Base-by-base conservation (phyloP, 2,329 filamentous ascomycete genomes). In the Venturia oleaginea region DNA sequence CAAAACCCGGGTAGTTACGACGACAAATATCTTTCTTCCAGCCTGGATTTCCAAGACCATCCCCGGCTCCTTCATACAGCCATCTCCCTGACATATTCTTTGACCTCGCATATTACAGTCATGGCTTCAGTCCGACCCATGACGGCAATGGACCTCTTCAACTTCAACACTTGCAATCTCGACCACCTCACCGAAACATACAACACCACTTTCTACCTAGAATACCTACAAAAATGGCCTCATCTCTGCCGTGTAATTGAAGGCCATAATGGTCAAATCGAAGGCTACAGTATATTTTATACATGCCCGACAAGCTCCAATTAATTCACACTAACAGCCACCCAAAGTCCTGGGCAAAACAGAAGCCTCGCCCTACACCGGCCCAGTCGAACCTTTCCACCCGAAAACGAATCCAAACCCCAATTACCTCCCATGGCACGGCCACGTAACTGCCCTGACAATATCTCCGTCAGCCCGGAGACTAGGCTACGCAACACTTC, bases 121-220 rank as follows among this genome's bases (percentile, higher is more conserved):
- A 95, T 95, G 91, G 88, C 89, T 64, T 90, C 89, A 64, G 90
- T 97, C 72, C 88, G 92, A 62, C 86, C 90, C 69, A 96, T 97
- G 80, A 85, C 84, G 67, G 88, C 91, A 2, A 83, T 85, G 69
- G 94, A 99, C 76, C 83, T 97, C 67, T 86, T 96, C 77, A 88
- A 87, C 69, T 88, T 97, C 76, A 96, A 95, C 69, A 87, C 92
- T 68, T 96, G 92, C 77, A 99, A 99, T 74, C 87, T 99, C 67
- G 94, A 99, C 74, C 91, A 91, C 48, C 83, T 97, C 67, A 97
- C 94, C n/a, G 94, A 99, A 79, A 97, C 95, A 65, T 99, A 97
- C 79, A 92, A 96, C 75, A 84, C 96, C 68, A 85, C 86, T 67
- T 99, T 97, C 80, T 99, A 99, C 79, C 85, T 97, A 66, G 90